A percentile compares a stretch with the other conserved stretches of the same genome.
Evolutionary conservation across 2,329 filamentous ascomycete species (phyloP).

Genomic region (Monosporascus cannonballus): DNA sequence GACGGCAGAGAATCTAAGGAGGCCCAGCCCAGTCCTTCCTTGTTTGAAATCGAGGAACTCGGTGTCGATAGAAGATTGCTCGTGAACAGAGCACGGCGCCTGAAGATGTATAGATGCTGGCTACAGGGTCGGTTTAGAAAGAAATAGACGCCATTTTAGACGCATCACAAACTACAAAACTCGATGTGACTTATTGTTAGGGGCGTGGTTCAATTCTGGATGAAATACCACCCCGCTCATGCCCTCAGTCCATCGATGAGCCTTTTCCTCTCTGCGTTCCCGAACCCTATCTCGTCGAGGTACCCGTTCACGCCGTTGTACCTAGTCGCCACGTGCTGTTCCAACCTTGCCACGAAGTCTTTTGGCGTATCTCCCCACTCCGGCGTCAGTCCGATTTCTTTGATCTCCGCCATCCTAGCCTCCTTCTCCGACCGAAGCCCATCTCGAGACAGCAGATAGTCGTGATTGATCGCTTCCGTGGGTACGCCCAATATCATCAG

Average conservation of each 20-base stretch:
- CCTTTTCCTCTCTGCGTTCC: conserved; percentile 31
- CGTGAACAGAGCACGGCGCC: conserved; percentile 80
- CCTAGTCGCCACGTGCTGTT: conserved; percentile 48
- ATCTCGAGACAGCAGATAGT: conserved; percentile 64
- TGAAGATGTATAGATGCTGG: conserved; percentile 99
- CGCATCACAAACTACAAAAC: neutral
- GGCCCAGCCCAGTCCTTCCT: conserved; percentile 22
- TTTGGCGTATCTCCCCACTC: conserved; percentile 63
- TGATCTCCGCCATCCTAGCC: conserved; percentile 61
- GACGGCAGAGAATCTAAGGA: conserved; percentile 12
- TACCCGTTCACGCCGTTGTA: conserved; percentile 66
- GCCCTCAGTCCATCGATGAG: conserved; percentile 38
- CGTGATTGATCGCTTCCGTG: conserved; percentile 55
- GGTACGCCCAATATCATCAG: conserved; percentile 59
- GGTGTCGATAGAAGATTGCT: conserved; percentile 83
- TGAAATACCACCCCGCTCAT: conserved; percentile 12
- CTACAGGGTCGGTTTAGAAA: conserved; percentile 79
- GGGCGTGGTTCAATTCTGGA: no score
- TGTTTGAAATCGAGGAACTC: conserved; percentile 70
- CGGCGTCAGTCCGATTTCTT: conserved; percentile 63
- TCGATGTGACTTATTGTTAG: neutral
- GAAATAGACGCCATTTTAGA: conserved; percentile 34
- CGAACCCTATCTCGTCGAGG: conserved; percentile 56
- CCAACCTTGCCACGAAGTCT: conserved; percentile 56
- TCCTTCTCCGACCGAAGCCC: conserved; percentile 55